phyloP scores from a whole-genome alignment of 768 basidiomycete genomes.

The Lactifluus volemus region DNA sequence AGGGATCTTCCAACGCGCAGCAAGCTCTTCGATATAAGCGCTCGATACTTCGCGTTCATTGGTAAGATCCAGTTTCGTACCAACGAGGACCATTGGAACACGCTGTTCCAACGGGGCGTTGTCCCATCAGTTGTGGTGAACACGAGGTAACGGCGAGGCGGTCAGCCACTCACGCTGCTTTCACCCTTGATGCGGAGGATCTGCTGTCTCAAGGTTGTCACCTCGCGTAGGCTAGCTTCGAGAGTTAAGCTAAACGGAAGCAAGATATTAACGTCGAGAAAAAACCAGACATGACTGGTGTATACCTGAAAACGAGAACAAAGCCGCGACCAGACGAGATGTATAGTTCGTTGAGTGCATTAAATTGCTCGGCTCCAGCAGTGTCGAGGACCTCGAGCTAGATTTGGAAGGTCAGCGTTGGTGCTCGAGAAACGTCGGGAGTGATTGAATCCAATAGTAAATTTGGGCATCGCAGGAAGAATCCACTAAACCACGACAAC shows the following conservation, averaged over 20 bases:
- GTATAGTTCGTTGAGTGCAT: constrained; percentile 69
- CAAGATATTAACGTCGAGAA: background rate
- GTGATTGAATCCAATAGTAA: background rate
- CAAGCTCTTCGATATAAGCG: constrained; percentile 52
- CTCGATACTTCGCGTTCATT: constrained; percentile 73
- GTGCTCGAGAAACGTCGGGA: background rate
- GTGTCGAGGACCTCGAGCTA: constrained; percentile 79
- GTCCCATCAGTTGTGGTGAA: background rate
- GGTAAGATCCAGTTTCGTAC: constrained; percentile 75
- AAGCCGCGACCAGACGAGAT: constrained; percentile 77
- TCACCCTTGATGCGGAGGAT: constrained; percentile 74
- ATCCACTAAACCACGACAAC: constrained; percentile 21
- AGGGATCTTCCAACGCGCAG: constrained; percentile 57
- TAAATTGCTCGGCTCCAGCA: constrained; percentile 82
- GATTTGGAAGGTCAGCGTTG: background rate
- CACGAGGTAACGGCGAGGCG: background rate
- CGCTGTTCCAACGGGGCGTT: constrained; percentile 28
- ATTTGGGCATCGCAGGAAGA: background rate
- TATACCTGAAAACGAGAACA: constrained; percentile 73
- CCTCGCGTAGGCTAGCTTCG: constrained; percentile 71
- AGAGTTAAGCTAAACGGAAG: constrained; percentile 53
- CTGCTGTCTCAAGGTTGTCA: constrained; percentile 72
- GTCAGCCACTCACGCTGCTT: constrained; percentile 38
- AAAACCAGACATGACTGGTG: background rate
- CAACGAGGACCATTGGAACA: constrained; percentile 78